Conservation (phyloP, 495 filamentous ascomycete genomes). For the Cryomyces antarcticus region DNA sequence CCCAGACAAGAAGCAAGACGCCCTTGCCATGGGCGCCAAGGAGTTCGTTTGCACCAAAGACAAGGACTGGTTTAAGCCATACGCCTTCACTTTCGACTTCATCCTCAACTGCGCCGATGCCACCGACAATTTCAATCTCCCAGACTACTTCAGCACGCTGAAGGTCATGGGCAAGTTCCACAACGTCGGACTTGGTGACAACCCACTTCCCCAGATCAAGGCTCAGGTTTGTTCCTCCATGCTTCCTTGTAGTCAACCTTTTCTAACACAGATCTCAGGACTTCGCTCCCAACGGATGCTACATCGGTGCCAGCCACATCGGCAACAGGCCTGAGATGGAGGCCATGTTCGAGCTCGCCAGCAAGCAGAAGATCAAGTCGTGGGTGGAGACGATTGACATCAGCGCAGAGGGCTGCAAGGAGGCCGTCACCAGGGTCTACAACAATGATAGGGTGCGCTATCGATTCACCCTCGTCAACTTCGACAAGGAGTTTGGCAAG, state of each 20-base stretch:
- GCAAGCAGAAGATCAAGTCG: constrained; percentile 58
- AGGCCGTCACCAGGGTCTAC: constrained; percentile 44
- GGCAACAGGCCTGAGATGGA: constrained; percentile 64
- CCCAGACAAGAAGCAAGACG: constrained; percentile 21
- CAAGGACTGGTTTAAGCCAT: constrained; percentile 21
- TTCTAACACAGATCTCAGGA: constrained; percentile 25
- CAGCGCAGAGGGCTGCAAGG: constrained; percentile 43
- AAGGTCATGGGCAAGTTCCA: constrained; percentile 73
- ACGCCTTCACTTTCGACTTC: constrained; percentile 46
- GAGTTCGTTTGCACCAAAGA: constrained; percentile 20
- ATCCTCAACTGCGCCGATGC: constrained; percentile 55
- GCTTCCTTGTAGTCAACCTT: neutral
- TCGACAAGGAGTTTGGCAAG: constrained; percentile 39
- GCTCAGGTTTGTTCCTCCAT: constrained; percentile 15
- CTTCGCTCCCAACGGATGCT: constrained; percentile 54
- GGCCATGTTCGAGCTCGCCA: constrained; percentile 64
- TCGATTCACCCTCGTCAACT: constrained; percentile 43
- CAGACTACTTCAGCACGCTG: constrained; percentile 54
- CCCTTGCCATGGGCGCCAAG: constrained; percentile 21
- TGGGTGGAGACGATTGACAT: constrained; percentile 68
- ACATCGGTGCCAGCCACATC: constrained; percentile 65
- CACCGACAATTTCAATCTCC: constrained; percentile 45
- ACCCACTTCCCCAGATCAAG: constrained; percentile 50
- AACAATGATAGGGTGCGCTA: constrained; percentile 49
- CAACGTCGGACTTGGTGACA: constrained; percentile 67